phyloP scores from a whole-genome alignment of 2,329 filamentous ascomycete genomes.

The Xylaria sp. region DNA sequence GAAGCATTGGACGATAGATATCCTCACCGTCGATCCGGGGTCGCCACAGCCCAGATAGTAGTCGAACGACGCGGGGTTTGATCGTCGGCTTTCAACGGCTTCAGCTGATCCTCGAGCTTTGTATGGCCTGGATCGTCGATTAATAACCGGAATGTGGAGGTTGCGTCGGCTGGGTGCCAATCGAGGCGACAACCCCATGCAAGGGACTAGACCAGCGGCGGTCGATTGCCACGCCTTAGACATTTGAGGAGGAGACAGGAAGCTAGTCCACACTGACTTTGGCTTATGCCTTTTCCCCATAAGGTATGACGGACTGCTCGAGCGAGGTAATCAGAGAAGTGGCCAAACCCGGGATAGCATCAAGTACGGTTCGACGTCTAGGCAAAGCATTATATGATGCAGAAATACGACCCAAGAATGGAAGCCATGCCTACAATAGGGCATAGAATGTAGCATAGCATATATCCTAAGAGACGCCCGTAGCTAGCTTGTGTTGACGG shows the following conservation, averaged over 20 bases:
- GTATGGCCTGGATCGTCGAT: constrained; percentile 26
- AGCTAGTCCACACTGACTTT: constrained; percentile 11
- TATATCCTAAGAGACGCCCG: constrained; percentile 14
- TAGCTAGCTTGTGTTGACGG: constrained; percentile 26
- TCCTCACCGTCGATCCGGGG: constrained; percentile 31
- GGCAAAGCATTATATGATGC: constrained; percentile 33
- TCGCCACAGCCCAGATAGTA: constrained; percentile 26
- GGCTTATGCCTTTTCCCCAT: constrained; percentile 19
- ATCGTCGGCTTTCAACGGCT: constrained; percentile 31
- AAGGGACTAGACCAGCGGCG: constrained; percentile 28
- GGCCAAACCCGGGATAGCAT: constrained; percentile 29
- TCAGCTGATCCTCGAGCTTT: constrained; percentile 30
- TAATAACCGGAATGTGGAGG: constrained; percentile 25
- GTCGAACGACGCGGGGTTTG: constrained; percentile 30
- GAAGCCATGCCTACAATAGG: constrained; percentile 22
- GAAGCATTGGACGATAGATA: constrained; percentile 23
- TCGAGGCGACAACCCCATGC: constrained; percentile 28
- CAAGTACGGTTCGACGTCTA: constrained; percentile 26
- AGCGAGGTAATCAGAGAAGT: constrained; percentile 23
- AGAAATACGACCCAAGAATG: constrained; percentile 33
- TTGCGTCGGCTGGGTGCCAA: constrained; percentile 24
- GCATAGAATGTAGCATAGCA: constrained; percentile 21
- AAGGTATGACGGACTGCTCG: constrained; percentile 31
- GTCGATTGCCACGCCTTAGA: constrained; percentile 30
- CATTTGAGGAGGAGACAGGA: constrained; percentile 8